phyloP scores from a whole-genome alignment of 2,329 filamentous ascomycete species.

The Lanzia echinophila region DNA sequence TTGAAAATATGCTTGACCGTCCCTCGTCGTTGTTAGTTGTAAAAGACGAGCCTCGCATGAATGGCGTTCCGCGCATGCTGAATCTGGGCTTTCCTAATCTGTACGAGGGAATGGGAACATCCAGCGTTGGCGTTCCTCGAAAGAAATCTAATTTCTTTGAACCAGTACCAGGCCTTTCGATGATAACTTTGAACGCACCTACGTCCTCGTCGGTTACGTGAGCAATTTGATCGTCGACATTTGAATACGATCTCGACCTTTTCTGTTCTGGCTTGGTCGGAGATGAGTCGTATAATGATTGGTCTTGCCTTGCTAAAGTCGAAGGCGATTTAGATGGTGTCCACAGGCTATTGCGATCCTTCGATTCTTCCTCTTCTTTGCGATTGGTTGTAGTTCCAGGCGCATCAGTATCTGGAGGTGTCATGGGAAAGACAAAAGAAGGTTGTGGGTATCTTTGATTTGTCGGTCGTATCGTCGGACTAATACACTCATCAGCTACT shows the following conservation, averaged over 20 bases:
- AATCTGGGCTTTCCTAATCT: slow-evolving; percentile 77
- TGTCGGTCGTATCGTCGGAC: slow-evolving; percentile 54
- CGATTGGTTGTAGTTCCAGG: slow-evolving; percentile 40
- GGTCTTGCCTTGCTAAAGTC: slow-evolving; percentile 34
- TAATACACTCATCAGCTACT: slow-evolving; percentile 30
- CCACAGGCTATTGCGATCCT: slow-evolving; percentile 26
- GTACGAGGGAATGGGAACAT: slow-evolving; percentile 77
- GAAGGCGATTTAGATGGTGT: slow-evolving; percentile 26
- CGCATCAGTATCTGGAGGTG: slow-evolving; percentile 52
- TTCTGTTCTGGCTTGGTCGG: slow-evolving; percentile 36
- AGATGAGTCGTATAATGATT: slow-evolving; percentile 16
- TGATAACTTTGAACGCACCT: slow-evolving; percentile 72
- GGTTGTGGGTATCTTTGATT: slow-evolving; percentile 57
- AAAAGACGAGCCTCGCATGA: slow-evolving; percentile 75
- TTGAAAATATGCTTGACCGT: slow-evolving; percentile 54
- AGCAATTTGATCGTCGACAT: slow-evolving; percentile 57
- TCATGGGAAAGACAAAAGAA: slow-evolving; percentile 52
- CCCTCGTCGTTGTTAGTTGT: slow-evolving; percentile 63
- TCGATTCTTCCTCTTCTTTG: slow-evolving; percentile 21
- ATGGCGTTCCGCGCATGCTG: slow-evolving; percentile 66
- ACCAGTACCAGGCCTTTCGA: slow-evolving; percentile 61
- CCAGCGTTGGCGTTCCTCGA: slow-evolving; percentile 49
- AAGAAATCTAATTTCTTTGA: slow-evolving; percentile 49
- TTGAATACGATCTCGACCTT: slow-evolving; percentile 71
- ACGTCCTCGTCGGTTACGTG: slow-evolving; percentile 47